Conservation (phyloP, 1,139 yeast genomes). For the Suhomyces anneliseae region DNA sequence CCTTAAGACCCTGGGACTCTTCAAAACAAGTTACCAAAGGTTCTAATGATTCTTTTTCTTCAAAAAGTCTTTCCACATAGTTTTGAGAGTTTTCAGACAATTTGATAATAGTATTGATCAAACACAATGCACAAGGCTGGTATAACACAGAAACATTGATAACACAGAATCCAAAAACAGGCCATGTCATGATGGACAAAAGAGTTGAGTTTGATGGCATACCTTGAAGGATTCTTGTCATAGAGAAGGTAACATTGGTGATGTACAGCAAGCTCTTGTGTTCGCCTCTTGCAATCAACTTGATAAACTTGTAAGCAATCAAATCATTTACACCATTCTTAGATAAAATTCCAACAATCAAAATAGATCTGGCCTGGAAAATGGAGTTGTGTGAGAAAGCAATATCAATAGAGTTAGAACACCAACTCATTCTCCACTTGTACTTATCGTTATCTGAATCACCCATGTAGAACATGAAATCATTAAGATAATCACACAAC, state of each 20-base stretch:
- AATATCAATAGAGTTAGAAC: constrained; percentile 62
- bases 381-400: constrained; percentile 62
- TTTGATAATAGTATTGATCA: constrained; percentile 31
- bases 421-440: constrained; percentile 71
- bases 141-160: constrained; percentile 41
- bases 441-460: constrained; percentile 49
- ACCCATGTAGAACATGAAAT: constrained; percentile 49
- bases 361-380: constrained; percentile 69
- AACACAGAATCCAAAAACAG: constrained; percentile 43
- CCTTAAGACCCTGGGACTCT: constrained; percentile 36
- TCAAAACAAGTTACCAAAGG: constrained; percentile 50
- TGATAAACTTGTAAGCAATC: constrained; percentile 50
- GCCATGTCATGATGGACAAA: constrained; percentile 67
- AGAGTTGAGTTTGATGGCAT: constrained; percentile 54
- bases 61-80: constrained; percentile 35
- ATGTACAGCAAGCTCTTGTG: constrained; percentile 36
- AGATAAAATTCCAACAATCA: constrained; percentile 71
- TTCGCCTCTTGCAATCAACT: constrained; percentile 29
- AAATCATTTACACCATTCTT: constrained; percentile 63
- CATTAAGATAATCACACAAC: constrained; percentile 61
- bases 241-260: constrained; percentile 45
- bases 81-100: constrained; percentile 23
- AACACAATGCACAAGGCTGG: constrained; percentile 54
- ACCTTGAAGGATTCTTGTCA: constrained; percentile 65
- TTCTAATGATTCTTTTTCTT: constrained; percentile 40